A percentile compares a stretch with the other conserved stretches of the same genome.
These are phyloP conservation scores for Blastocystis sp. DNA, from an alignment of 352 stramenopile genomes.

Conservation along the genomic window DNA sequence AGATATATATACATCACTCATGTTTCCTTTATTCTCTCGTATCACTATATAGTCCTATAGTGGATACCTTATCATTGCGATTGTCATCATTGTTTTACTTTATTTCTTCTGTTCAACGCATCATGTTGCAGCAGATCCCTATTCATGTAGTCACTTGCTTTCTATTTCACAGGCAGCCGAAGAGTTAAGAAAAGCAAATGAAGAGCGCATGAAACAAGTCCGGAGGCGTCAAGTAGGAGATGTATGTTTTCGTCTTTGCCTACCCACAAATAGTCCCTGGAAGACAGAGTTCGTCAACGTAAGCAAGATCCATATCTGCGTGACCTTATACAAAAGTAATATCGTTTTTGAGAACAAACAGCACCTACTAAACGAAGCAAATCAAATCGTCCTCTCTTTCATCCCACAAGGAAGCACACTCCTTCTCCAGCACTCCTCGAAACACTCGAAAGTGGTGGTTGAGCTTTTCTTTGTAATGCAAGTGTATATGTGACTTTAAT, in stretches of 20 bases:
- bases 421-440: conserved; percentile 20
- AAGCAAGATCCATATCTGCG: background rate
- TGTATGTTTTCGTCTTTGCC: background rate
- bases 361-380: background rate
- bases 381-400: background rate
- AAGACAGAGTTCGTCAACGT: background rate
- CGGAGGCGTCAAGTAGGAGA: background rate
- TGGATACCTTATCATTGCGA: background rate
- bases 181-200: background rate
- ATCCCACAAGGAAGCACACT: conserved; percentile 23
- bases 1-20: background rate
- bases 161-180: background rate
- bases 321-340: background rate
- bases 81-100: background rate
- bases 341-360: conserved; percentile 52
- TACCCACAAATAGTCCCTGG: background rate
- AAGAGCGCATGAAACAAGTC: conserved; percentile 28
- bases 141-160: background rate
- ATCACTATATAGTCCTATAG: background rate
- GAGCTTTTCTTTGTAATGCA: conserved; percentile 28
- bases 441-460: conserved; percentile 56
- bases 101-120: background rate
- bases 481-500: conserved; percentile 2
- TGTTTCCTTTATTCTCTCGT: background rate
- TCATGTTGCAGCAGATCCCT: background rate